Conservation (phyloP, 768 basidiomycete genomes). For the Neoboletus magnificus region DNA sequence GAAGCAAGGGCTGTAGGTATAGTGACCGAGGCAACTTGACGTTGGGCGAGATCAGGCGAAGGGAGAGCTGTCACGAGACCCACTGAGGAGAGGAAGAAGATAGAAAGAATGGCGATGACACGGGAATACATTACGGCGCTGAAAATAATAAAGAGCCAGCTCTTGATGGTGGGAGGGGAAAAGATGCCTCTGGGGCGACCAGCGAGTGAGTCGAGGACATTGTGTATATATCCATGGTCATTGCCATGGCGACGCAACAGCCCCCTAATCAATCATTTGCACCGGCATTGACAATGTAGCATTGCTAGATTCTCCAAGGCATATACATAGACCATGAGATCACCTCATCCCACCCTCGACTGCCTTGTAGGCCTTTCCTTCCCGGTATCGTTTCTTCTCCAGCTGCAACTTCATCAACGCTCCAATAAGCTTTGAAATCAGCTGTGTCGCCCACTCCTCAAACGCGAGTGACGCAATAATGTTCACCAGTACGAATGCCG, state of each 20-base stretch:
- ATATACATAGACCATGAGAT: neutral
- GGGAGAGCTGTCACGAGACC: constrained; percentile 30
- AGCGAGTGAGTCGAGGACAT: neutral
- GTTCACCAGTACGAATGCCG: constrained; percentile 66
- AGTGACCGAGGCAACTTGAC: constrained; percentile 21
- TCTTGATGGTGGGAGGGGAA: constrained; percentile 27
- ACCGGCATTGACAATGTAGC: neutral
- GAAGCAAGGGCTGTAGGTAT: constrained; percentile 24
- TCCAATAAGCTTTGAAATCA: constrained; percentile 55
- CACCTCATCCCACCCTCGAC: constrained; percentile 70
- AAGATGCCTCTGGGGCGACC: constrained; percentile 34
- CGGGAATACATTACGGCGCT: constrained; percentile 22
- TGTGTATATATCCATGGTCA: neutral
- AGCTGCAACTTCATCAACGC: constrained; percentile 39
- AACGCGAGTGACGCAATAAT: constrained; percentile 66
- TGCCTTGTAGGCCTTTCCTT: constrained; percentile 80
- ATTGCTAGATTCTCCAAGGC: neutral
- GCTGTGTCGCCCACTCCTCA: constrained; percentile 70
- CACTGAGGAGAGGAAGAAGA: constrained; percentile 24
- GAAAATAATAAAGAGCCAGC: constrained; percentile 37
- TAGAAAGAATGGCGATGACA: constrained; percentile 20
- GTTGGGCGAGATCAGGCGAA: constrained; percentile 12
- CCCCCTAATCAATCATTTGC: neutral
- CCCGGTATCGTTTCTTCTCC: constrained; percentile 46
- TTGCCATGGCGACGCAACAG: constrained; percentile 21